A percentile compares a stretch with the other conserved stretches of the same genome.
These are phyloP conservation scores for Pneumocystis jirovecii DNA, from an alignment of 1,139 yeast genomes.

Conservation along the genomic window DNA sequence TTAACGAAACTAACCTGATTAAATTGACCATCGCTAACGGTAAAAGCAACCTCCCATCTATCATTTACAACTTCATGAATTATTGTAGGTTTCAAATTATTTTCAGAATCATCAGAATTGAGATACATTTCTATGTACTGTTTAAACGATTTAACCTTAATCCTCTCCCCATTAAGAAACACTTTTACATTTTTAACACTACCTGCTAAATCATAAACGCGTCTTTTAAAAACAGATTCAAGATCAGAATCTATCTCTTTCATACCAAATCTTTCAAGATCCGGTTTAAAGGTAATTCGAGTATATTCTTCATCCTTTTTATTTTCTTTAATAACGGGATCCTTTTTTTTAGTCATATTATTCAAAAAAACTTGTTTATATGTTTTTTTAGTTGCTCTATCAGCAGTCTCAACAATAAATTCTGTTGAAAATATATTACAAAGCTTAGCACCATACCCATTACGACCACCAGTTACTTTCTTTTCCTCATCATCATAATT, in stretches of 20 bases:
- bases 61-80: conserved; percentile 64
- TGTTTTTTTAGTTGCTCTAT: conserved; percentile 41
- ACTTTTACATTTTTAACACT: conserved; percentile 79
- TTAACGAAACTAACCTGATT: conserved; percentile 94
- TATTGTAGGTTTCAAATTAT: conserved; percentile 29
- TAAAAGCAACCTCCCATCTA: conserved; percentile 94
- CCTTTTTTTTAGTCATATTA: conserved; percentile 67
- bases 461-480: conserved; percentile 97
- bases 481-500: conserved; percentile 91
- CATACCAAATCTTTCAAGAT: conserved; percentile 74
- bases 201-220: conserved; percentile 93
- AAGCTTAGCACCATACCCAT: conserved; percentile 94
- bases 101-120: conserved; percentile 43
- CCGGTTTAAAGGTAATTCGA: conserved; percentile 79
- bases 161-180: conserved; percentile 56
- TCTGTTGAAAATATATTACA: conserved; percentile 86
- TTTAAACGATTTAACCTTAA: conserved; percentile 63
- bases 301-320: conserved; percentile 63
- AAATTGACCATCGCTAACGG: conserved; percentile 78
- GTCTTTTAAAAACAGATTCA: conserved; percentile 70
- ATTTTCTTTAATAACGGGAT: conserved; percentile 54
- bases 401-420: conserved; percentile 82
- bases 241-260: conserved; percentile 64
- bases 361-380: conserved; percentile 76
- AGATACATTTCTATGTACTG: conserved; percentile 82